Evolutionary conservation across 2,329 filamentous ascomycete species (phyloP).

Genomic region (Nothomitra cinnamomea): DNA sequence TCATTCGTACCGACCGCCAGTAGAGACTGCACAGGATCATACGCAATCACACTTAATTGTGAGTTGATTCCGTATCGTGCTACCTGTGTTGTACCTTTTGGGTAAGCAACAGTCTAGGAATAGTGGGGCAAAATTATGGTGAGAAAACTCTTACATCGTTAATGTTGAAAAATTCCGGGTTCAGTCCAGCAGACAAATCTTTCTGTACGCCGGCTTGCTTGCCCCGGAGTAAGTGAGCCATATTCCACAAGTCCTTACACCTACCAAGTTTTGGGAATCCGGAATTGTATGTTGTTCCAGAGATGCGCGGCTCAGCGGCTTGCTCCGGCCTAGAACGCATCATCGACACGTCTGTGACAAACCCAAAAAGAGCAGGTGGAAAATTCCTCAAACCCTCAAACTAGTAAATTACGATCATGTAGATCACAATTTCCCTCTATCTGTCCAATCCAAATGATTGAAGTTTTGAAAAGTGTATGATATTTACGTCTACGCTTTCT

Average conservation of each 20-base stretch:
- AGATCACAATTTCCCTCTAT: too few relatives aligned
- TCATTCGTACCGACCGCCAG: constrained; percentile 83
- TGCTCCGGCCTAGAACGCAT: not conserved
- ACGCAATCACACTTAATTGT: constrained; percentile 60
- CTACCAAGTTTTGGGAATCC: too few relatives aligned
- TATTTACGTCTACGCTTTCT: constrained; percentile 2
- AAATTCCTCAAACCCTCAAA: too few relatives aligned
- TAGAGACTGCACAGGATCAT: constrained; percentile 86
- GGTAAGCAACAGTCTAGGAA: constrained; percentile 6
- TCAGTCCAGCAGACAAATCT: constrained; percentile 71
- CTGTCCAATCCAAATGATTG: too few relatives aligned
- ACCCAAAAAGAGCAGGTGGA: too few relatives aligned
- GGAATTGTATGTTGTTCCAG: not conserved
- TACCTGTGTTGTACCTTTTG: constrained; percentile 8
- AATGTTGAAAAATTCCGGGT: constrained; percentile 59
- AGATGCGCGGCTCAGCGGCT: not conserved
- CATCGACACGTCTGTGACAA: too few relatives aligned
- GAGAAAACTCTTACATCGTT: constrained; percentile 46
- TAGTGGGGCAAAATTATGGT: constrained; percentile 1
- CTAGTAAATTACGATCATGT: too few relatives aligned
- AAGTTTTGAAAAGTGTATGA: not conserved
- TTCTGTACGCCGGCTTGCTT: constrained; percentile 88
- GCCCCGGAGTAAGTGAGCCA: constrained; percentile 77
- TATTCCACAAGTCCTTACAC: constrained; percentile 22
- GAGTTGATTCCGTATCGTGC: constrained; percentile 21